A percentile compares a stretch with the other conserved stretches of the same genome.
Evolutionary conservation across 2,329 filamentous ascomycete genomes (phyloP).

Genomic region (Tolypocladium endophyticum): DNA sequence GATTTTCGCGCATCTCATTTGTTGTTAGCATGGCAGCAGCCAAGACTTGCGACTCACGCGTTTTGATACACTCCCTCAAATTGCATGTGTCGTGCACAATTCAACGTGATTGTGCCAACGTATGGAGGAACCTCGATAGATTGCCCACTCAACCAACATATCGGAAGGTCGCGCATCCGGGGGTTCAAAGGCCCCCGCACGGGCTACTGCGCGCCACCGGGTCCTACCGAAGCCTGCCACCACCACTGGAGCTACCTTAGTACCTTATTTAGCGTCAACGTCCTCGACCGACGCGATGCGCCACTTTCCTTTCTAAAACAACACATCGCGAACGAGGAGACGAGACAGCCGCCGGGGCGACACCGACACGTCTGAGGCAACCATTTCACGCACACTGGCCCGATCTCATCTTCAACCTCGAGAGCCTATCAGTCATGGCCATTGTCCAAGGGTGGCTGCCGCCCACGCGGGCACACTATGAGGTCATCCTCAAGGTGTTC

Average conservation of each 20-base stretch:
- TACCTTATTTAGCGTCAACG: neutral
- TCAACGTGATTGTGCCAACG: neutral
- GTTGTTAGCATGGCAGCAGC: neutral
- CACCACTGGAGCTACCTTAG: neutral
- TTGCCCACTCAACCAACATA: no score
- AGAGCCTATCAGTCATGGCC: conserved; percentile 22
- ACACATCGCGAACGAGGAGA: neutral
- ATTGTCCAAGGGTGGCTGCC: conserved; percentile 46
- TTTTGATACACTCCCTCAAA: neutral
- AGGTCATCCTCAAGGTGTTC: conserved; percentile 40
- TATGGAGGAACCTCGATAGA: neutral
- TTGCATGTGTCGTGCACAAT: neutral
- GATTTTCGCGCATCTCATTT: neutral
- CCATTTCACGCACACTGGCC: neutral
- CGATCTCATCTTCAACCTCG: neutral
- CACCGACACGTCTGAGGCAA: neutral
- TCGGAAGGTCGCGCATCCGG: neutral
- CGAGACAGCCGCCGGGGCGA: no score
- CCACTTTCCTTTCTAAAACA: neutral
- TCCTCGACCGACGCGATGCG: neutral
- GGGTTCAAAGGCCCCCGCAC: neutral
- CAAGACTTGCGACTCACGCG: neutral
- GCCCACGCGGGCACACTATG: conserved; percentile 46
- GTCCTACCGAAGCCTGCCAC: neutral
- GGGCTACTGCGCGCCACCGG: neutral